Evolutionary conservation across 495 filamentous ascomycete genomes (phyloP), one percentile per base, ranked within the genome.

Genomic region (Lepidopterella palustris): DNA sequence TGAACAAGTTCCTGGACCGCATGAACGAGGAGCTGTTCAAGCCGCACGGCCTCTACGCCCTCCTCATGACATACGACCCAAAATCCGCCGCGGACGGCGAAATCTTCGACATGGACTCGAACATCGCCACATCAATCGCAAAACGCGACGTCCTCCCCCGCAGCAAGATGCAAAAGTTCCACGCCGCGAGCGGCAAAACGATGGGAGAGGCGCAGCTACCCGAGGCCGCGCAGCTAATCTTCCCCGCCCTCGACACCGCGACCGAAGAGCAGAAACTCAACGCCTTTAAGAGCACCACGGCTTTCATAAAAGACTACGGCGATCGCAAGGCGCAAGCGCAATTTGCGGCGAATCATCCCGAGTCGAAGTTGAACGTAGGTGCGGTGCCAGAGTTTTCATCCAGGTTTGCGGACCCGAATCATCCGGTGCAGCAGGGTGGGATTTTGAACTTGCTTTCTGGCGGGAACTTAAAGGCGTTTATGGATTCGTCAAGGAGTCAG

Each of bases 401-500:
- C 8, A 69, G 78, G 28, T 82, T 80, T 61, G 76, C 77, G 3
- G 79, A 85, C 58, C 81, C 82, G 5, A 78, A 73, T 42, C 79
- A 83, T 55, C 75, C 81, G 0, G 76, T 73, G 1, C 74, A 66
- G 42, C 73, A 62, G 26, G 78, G 77, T 23, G 66, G 65, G 28
- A 58, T 78, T 28, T 55, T 77, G 4, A 55, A 68, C 18, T 59
- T 83, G 11, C 42, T 82, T 5, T 79, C 42, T 3, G 35, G 35
- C 9, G 35, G 35, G 18, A 25, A 50, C 25, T 13, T 27, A 15
- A 25, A 8, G 47, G 20, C 15, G 35, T 11, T 15, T 24, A 25
- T 15, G 18, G 47, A 25, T 42, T 42, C 13, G 35, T 3, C 23
- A 50, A 24, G 35, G 35, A 42, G 35, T 42, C 2, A 18, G 35